phyloP scores from a whole-genome alignment of 208 protist species.

The Zelonia costaricensis region DNA sequence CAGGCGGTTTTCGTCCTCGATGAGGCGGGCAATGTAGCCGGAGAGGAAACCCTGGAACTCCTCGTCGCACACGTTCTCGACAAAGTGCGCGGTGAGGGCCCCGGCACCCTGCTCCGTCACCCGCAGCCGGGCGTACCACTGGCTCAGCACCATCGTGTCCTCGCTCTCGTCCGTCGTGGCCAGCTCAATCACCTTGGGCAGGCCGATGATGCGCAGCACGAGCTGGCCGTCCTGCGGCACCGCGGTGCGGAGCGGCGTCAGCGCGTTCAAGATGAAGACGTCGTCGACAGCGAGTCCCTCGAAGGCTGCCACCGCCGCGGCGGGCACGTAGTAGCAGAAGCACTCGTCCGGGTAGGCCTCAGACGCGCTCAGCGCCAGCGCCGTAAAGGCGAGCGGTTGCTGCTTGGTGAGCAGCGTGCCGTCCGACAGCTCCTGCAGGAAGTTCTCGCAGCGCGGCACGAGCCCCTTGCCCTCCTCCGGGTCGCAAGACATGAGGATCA shows the following conservation, averaged over 20 bases:
- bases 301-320: slow-evolving; percentile 24
- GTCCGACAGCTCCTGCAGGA: slow-evolving; percentile 34
- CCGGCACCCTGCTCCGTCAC: slow-evolving; percentile 47
- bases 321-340: slow-evolving; percentile 51
- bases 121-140: slow-evolving; percentile 57
- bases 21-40: slow-evolving; percentile 46
- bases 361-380: slow-evolving; percentile 64
- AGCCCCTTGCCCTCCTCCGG: slow-evolving; percentile 31
- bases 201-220: slow-evolving; percentile 49
- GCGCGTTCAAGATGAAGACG: slow-evolving; percentile 46
- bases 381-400: slow-evolving; percentile 57
- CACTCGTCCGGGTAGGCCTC: slow-evolving; percentile 53
- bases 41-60: slow-evolving; percentile 42
- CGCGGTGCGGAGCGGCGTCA: slow-evolving; percentile 41
- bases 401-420: slow-evolving; percentile 48
- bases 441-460: slow-evolving; percentile 29
- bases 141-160: slow-evolving; percentile 60
- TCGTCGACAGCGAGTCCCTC: slow-evolving; percentile 33
- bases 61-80: slow-evolving; percentile 53
- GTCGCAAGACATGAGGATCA: slow-evolving; percentile 65
- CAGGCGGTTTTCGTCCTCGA: slow-evolving; percentile 58
- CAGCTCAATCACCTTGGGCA: slow-evolving; percentile 74
- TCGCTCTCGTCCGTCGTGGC: slow-evolving; percentile 46
- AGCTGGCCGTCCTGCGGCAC: slow-evolving; percentile 29
- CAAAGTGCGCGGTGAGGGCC: slow-evolving; percentile 53